Evolutionary conservation across 345 rosid species (phyloP).

Genomic region (Rubroshorea leprosula): DNA sequence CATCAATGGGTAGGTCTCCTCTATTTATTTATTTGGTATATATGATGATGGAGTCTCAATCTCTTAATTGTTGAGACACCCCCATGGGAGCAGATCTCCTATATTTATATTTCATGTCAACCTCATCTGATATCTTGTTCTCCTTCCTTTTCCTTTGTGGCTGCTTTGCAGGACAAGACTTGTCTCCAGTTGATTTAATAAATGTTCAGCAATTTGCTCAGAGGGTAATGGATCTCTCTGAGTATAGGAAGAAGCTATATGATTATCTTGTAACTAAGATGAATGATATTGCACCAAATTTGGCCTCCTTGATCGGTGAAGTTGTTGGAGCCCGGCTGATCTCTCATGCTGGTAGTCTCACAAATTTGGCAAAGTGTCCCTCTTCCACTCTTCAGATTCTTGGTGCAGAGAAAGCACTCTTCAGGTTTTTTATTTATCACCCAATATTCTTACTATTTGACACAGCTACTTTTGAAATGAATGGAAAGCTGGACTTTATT

Average conservation of each 20-base stretch:
- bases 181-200: conserved; percentile 74
- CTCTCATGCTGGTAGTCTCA: conserved; percentile 98
- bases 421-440: conserved; percentile 48
- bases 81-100: conserved; percentile 16
- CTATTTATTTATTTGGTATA: too few species aligned
- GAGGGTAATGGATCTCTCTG: conserved; percentile 80
- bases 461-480: neutral
- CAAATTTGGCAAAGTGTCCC: conserved; percentile 95
- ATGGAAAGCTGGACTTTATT: too few species aligned
- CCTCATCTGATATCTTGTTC: neutral
- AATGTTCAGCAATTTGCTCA: conserved; percentile 81
- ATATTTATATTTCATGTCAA: neutral
- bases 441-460: neutral
- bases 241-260: conserved; percentile 79
- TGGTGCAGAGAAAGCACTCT: conserved; percentile 93
- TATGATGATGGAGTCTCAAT: too few species aligned
- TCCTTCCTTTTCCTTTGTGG: neutral
- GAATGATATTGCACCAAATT: conserved; percentile 92
- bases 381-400: conserved; percentile 98
- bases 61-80: too few species aligned
- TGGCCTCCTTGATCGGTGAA: conserved; percentile 90
- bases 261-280: conserved; percentile 85
- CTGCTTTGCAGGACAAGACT: conserved; percentile 64
- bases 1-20: conserved; percentile 76
- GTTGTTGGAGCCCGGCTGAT: conserved; percentile 94